Percentiles rank a stretch among this genome's conserved stretches.
Conservation (phyloP, 2,329 filamentous ascomycete genomes). For the Byssochlamys sp. region DNA sequence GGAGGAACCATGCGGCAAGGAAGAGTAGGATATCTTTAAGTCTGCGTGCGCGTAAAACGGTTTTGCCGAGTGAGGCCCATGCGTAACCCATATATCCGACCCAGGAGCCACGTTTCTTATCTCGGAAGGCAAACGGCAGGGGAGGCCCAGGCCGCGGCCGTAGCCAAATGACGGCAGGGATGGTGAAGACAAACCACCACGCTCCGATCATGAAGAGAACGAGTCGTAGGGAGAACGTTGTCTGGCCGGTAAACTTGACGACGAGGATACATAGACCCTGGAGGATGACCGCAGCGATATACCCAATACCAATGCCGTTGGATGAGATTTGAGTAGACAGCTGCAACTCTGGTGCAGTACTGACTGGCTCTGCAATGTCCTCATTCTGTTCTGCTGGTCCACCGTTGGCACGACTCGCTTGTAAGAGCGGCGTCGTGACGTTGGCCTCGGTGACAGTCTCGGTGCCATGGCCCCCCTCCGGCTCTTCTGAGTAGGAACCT, state of each 20-base stretch:
- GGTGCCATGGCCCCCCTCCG: slow-evolving; percentile 1
- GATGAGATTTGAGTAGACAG: slow-evolving; percentile 86
- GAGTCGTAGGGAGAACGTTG: slow-evolving; percentile 74
- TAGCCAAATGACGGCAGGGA: slow-evolving; percentile 80
- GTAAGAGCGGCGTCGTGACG: slow-evolving; percentile 19
- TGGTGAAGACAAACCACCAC: slow-evolving; percentile 90
- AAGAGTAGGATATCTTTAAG: slow-evolving; percentile 77
- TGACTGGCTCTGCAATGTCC: slow-evolving; percentile 3
- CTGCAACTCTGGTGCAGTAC: slow-evolving; percentile 55
- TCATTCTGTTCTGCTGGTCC: neutral
- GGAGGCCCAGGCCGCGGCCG: slow-evolving; percentile 82
- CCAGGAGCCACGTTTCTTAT: slow-evolving; percentile 44
- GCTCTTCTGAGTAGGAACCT: neutral
- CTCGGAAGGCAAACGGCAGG: slow-evolving; percentile 39
- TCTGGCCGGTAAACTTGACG: slow-evolving; percentile 61
- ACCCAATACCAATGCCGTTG: slow-evolving; percentile 86
- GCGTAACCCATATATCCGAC: slow-evolving; percentile 67
- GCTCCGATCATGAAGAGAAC: slow-evolving; percentile 76
- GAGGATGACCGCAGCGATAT: slow-evolving; percentile 73
- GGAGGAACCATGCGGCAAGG: slow-evolving; percentile 81
- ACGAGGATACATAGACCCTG: slow-evolving; percentile 74
- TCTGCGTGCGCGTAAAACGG: slow-evolving; percentile 62
- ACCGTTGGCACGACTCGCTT: slow-evolving; percentile 7
- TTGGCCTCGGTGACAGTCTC: slow-evolving; percentile 10
- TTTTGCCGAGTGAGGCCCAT: slow-evolving; percentile 78